Conservation (phyloP, 768 basidiomycete species). For the Boletus edulis region DNA sequence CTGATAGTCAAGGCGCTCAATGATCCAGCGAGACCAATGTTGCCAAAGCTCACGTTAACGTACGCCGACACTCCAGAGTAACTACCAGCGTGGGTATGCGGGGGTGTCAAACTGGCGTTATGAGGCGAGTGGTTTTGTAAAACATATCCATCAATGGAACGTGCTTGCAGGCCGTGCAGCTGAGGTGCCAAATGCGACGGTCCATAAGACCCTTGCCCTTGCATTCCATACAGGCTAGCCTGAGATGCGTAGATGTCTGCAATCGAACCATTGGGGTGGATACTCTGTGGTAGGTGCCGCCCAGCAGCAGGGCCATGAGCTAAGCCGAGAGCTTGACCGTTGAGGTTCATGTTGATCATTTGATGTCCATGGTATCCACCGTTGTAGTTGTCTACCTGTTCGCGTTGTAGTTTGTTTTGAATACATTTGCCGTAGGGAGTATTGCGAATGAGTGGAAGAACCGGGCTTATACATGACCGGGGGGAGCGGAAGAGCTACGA, state of each 20-base stretch:
- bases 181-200: slow-evolving; percentile 53
- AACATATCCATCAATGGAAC: slow-evolving; percentile 79
- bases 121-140: slow-evolving; percentile 71
- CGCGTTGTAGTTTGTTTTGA: slow-evolving; percentile 96
- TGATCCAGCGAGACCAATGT: slow-evolving; percentile 46
- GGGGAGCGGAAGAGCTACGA: no score
- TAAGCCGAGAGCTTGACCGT: slow-evolving; percentile 53
- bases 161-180: slow-evolving; percentile 62
- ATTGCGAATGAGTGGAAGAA: slow-evolving; percentile 96
- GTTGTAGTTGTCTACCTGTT: slow-evolving; percentile 72
- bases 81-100: slow-evolving; percentile 50
- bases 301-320: slow-evolving; percentile 39
- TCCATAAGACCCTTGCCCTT: slow-evolving; percentile 54
- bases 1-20: slow-evolving; percentile 36
- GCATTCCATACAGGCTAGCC: slow-evolving; percentile 60
- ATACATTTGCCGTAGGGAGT: slow-evolving; percentile 99
- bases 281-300: slow-evolving; percentile 56
- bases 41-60: slow-evolving; percentile 52
- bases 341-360: slow-evolving; percentile 54
- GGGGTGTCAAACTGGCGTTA: slow-evolving; percentile 58
- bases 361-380: slow-evolving; percentile 59
- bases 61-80: slow-evolving; percentile 57
- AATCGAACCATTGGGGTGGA: slow-evolving; percentile 53
- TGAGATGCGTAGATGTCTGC: slow-evolving; percentile 65
- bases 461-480: slow-evolving; percentile 51